phyloP scores from a whole-genome alignment of 305 asterid genomes.

The Petunia hybrid region DNA sequence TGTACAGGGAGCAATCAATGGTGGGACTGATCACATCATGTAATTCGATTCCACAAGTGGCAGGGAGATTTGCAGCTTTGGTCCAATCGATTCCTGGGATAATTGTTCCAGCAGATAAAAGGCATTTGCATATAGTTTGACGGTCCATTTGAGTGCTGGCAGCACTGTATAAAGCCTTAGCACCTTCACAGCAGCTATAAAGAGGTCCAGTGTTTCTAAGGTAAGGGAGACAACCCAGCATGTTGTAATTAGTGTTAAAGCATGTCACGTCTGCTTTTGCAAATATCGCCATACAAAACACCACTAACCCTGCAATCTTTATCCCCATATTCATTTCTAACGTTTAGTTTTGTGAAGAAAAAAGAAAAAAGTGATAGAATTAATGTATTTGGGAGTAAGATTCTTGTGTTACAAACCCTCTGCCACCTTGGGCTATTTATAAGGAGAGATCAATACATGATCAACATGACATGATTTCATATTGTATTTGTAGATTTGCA shows the following conservation, averaged over 20 bases:
- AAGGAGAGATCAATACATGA: too few species aligned
- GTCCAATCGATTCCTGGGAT: neutral
- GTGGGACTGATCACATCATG: constrained; percentile 33
- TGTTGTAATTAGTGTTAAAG: neutral
- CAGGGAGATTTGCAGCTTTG: constrained; percentile 29
- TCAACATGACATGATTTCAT: too few species aligned
- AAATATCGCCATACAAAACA: constrained; percentile 16
- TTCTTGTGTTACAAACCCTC: too few species aligned
- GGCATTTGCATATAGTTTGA: constrained; percentile 32
- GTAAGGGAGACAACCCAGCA: neutral
- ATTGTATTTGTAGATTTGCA: too few species aligned
- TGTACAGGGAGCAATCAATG: constrained; percentile 36
- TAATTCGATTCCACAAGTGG: constrained; percentile 15
- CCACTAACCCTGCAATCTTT: constrained; percentile 1
- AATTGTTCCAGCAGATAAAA: neutral
- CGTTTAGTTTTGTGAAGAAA: too few species aligned
- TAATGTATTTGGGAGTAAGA: too few species aligned
- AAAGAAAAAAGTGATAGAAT: too few species aligned
- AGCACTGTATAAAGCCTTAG: neutral
- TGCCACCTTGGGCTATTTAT: too few species aligned
- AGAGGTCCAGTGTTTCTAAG: neutral
- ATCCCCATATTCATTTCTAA: constrained; percentile 5
- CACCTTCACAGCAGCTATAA: constrained; percentile 30
- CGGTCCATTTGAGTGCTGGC: constrained; percentile 32
- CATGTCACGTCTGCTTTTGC: constrained; percentile 19